Conservation (phyloP, 306 rosid genomes). For the Cucurbita argyrosperma region DNA sequence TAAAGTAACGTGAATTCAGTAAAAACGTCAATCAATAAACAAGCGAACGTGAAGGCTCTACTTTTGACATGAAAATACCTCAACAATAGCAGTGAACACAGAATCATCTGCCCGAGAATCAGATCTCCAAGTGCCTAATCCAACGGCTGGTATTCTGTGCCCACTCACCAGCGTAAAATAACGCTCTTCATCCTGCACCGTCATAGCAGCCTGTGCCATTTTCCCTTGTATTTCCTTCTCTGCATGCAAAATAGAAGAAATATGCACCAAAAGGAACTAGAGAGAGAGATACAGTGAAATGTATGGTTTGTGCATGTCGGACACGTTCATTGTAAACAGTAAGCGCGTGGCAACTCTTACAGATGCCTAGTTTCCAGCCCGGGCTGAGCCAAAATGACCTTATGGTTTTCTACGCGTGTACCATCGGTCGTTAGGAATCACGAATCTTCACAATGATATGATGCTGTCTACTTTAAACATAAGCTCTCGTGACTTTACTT, state of each 20-base stretch:
- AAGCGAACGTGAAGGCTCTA: not conserved
- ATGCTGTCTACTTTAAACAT: too few species aligned
- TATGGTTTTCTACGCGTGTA: not conserved
- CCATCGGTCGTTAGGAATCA: too few species aligned
- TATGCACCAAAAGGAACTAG: not conserved
- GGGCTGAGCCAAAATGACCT: not conserved
- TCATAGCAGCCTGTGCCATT: constrained; percentile 17
- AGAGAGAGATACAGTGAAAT: constrained; percentile 7
- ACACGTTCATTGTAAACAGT: constrained; percentile 14
- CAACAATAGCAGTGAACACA: not conserved
- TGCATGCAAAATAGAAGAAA: not conserved
- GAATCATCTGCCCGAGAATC: not conserved
- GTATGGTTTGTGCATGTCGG: constrained; percentile 22
- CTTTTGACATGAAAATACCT: not conserved
- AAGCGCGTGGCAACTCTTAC: not conserved
- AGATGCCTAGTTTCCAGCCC: not conserved
- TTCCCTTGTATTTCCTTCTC: not conserved
- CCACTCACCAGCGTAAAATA: not conserved
- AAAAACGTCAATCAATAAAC: not conserved
- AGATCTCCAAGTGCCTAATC: constrained; percentile 4
- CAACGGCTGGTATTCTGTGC: not conserved
- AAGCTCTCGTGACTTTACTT: too few species aligned
- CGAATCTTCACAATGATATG: too few species aligned
- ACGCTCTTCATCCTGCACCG: not conserved
- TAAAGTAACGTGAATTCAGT: not conserved